Base-by-base conservation (phyloP, 495 filamentous ascomycete species). In the Halenospora varia region DNA sequence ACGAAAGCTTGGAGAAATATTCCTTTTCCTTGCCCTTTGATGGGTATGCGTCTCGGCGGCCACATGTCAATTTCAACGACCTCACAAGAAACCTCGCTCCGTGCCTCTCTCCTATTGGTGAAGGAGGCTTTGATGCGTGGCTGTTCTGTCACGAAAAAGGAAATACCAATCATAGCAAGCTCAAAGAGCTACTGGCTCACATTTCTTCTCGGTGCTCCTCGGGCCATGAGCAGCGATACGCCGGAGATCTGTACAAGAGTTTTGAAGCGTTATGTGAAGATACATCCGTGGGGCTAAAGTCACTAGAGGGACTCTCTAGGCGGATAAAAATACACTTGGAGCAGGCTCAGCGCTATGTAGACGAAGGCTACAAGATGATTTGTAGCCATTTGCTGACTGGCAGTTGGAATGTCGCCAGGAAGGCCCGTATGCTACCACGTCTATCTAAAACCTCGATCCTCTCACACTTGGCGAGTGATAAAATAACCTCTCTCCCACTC, bases 391-490 rank as follows among this genome's bases (percentile, higher is more conserved):
- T 20, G 9, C 11, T 20, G n/a, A 41, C 19, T n/a, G n/a, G 17
- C 29, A 3, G n/a, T 11, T 53, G 41, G 49, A n/a, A 40, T 40
- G 13, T 44, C 10, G 39, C 22, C 9, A 18, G 18, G 29, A 13
- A 13, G 25, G 52, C 63, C 0, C 24, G 49, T 2, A 22, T 66
- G 11, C 61, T 61, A 35, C 71, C 71, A 2, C 4, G 29, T 6
- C 6, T 72, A 2, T 74, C 69, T 13, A 65, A 69, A 4, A 47
- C 50, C 17, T 75, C 70, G 51, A 67, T 78, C 29, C 64, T 72
- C 0, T 57, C 67, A 45, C 74, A 66, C 1, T 68, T 78, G 10
- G 55, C 64, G 20, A 61, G 52, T 9, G 19, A 46, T 10, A 64
- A 62, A 1, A 67, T 67, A 66, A 22, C 6, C 10, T 52, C 48